Percentiles rank a stretch among this genome's conserved stretches.
phyloP scores from a whole-genome alignment of 305 asterid species.

The Rubia balearica region DNA sequence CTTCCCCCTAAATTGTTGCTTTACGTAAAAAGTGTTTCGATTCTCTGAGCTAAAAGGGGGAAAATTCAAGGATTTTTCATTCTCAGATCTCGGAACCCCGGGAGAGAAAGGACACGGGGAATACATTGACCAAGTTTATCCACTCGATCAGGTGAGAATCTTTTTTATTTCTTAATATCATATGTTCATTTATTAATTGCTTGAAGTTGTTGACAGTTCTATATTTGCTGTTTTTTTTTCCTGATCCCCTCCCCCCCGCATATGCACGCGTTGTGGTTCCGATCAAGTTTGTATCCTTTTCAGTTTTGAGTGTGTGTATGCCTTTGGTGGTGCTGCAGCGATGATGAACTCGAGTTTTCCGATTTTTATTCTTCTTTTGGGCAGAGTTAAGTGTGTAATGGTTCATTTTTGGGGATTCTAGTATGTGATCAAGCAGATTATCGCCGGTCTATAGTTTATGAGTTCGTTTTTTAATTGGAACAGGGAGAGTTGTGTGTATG shows the following conservation, averaged over 20 bases:
- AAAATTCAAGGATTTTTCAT: background rate
- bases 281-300: background rate
- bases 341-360: background rate
- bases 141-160: constrained; percentile 10
- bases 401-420: background rate
- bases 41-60: background rate
- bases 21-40: constrained; percentile 1
- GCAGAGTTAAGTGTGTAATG: background rate
- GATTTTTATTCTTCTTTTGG: background rate
- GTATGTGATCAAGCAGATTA: background rate
- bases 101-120: background rate
- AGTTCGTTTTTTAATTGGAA: background rate
- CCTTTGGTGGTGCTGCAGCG: background rate
- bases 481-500: constrained; percentile 11
- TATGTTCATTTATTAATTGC: background rate
- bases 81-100: constrained; percentile 12
- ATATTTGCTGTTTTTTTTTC: background rate
- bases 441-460: background rate
- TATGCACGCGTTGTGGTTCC: background rate
- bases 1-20: background rate
- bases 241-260: background rate
- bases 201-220: background rate
- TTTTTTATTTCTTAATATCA: background rate
- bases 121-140: background rate
- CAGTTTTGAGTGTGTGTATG: background rate